Evolutionary conservation across 1,284 basidiomycete species (phyloP).

Genomic region (Cerioporus squamosus): DNA sequence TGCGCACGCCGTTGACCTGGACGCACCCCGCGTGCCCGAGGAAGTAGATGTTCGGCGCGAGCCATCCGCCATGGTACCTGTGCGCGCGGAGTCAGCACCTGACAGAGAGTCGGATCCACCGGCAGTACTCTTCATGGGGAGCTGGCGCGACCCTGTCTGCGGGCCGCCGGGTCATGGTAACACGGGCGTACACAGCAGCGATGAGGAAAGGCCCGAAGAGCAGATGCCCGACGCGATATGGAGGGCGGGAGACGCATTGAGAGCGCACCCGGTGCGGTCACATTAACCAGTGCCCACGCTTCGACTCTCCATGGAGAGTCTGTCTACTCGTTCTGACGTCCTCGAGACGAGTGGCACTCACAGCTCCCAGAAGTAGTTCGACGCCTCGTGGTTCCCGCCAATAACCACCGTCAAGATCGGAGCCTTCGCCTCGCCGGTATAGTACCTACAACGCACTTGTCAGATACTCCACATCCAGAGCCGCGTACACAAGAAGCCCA

Average conservation of each 20-base stretch:
- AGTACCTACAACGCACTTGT: constrained; percentile 58
- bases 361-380: constrained; percentile 97
- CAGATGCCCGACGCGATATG: too few species aligned
- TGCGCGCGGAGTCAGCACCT: background rate
- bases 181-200: too few species aligned
- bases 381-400: constrained; percentile 98
- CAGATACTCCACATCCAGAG: background rate
- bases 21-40: constrained; percentile 93
- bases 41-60: constrained; percentile 97
- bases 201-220: too few species aligned
- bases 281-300: too few species aligned
- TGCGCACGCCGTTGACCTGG: constrained; percentile 83
- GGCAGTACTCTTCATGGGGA: too few species aligned
- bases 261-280: too few species aligned
- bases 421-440: constrained; percentile 80
- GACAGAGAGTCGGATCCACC: too few species aligned
- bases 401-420: constrained; percentile 93
- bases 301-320: too few species aligned
- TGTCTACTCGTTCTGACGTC: too few species aligned
- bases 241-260: too few species aligned
- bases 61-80: constrained; percentile 94
- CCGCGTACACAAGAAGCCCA: constrained; percentile 10
- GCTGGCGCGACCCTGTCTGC: too few species aligned
- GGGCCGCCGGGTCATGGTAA: too few species aligned
- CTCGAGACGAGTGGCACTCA: constrained; percentile 58